phyloP scores from a whole-genome alignment of 106 monocot species.

The Cymbidium sinense region DNA sequence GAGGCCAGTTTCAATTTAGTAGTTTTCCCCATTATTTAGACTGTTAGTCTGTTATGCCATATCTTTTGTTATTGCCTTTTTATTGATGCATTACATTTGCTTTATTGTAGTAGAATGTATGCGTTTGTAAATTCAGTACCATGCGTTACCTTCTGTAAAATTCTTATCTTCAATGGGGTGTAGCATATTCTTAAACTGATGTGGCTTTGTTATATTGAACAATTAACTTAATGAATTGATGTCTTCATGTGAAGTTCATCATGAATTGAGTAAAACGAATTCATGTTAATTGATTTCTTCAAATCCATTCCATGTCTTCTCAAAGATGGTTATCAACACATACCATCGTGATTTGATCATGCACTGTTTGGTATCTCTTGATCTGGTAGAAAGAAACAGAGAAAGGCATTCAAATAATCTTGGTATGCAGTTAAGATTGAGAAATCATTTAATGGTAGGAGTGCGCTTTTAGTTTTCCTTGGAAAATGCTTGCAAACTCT shows the following conservation, averaged over 20 bases:
- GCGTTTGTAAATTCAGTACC: neutral
- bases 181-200: neutral
- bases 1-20: constrained; percentile 39
- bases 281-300: neutral
- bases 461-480: neutral
- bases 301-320: neutral
- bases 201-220: neutral
- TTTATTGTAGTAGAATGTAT: neutral
- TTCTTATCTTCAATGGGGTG: neutral
- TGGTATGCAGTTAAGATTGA: neutral
- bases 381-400: neutral
- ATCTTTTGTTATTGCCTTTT: neutral
- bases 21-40: neutral
- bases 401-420: neutral
- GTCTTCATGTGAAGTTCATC: neutral
- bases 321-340: neutral
- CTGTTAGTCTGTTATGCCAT: neutral
- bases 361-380: neutral
- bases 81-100: neutral
- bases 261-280: neutral
- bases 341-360: neutral
- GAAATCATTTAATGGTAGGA: neutral
- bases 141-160: neutral
- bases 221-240: neutral
- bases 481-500: neutral